Base-by-base conservation (phyloP, 352 stramenopile species). In the Globisporangium spiculum region DNA sequence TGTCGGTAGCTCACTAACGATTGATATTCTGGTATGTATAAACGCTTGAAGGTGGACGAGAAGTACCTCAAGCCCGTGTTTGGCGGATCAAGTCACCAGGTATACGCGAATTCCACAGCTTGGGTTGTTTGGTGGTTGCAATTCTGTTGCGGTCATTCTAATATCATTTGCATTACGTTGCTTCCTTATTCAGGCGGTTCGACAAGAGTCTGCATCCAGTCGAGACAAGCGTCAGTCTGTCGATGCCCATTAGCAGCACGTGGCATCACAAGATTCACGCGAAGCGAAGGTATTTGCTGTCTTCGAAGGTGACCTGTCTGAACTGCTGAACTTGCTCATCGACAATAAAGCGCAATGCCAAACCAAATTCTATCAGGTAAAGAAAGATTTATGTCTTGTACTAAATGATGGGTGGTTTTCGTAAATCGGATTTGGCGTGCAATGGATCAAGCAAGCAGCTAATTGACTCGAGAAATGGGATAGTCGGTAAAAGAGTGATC, bases 31-130 rank as follows among this genome's bases (percentile, higher is more conserved):
- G 32, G 26, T 12, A 3, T 66, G 55, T 4, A n/a, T 52, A 58
- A 27, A 58, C 26, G 14, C 18, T 22, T 32, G 4, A 22, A 89
- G 83, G 60, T 92, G 46, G 84, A 92, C 34, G 80, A 90, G 38
- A 77, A 72, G 46, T 92, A 90, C 58, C 72, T 92, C 56, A 89
- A 92, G 66, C 84, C 84, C 4, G 48, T 89, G 9, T 90, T 92
- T 68, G 82, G 84, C 1, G 84, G 82, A 18, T 83, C 78, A 3
- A 66, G 65, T 30, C 71, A 71, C 26, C 73, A 80, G 72, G 44
- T 67, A 74, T 16, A 18, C 0, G 9, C 0, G 14, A 22, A 50
- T 22, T 50, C n/a, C 16, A 22, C 6, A 20, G 41, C 41, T 50
- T 18, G 41, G 41, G 18, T 50, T 50, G 41, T 16, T n/a, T 22